Evolutionary conservation across 2,329 filamentous ascomycete genomes (phyloP), one percentile per base, ranked within the genome.

Genomic region (Colletotrichum somersetense): DNA sequence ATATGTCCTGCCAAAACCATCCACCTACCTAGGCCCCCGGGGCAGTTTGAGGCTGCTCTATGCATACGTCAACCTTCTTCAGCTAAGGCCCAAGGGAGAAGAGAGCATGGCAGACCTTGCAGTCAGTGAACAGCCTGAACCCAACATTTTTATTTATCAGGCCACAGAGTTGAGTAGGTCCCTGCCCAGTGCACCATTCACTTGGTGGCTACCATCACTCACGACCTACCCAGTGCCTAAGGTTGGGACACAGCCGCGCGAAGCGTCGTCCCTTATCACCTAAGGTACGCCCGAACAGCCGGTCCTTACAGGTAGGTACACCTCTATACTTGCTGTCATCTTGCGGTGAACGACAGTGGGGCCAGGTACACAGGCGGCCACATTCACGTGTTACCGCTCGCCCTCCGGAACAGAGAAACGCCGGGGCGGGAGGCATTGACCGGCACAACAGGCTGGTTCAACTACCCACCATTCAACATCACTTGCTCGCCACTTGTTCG

Each of bases 71-170:
- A 42, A 10, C 18, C 14, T 71, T 65, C 50, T 58, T 48, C 63
- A 67, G 56, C 26, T 30, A 26, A 44, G 42, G 40, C 30, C 30
- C 30, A 30, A 42, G 40, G 40, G 42, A 44, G 18, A 20, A 7
- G 20, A 44, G 26, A 40, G 48, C 63, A 67, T 57, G 63, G 63
- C 67, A 56, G 48, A 56, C 67, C 67, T 57, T 71, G 67, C 48
- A 62, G 26, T 44, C n/a, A 18, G 30, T 57, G 42, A 18, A 23
- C 65, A 42, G 57, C 46, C 48, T 38, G 38, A 62, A 67, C 52
- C 23, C 48, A 46, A 59, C 8, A 40, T 56, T 42, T 62, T 52
- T 44, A 42, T 57, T 57, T 44, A 44, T 42, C 2, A 30, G 30
- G 30, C 30, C 30, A 67, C 50, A 53, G 20, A n/a, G 53, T 35